A percentile compares a stretch with the other conserved stretches of the same genome.
These are phyloP conservation scores for Aegilops sharonensis DNA, from an alignment of 176 grass and related monocot species.

Conservation along the genomic window DNA sequence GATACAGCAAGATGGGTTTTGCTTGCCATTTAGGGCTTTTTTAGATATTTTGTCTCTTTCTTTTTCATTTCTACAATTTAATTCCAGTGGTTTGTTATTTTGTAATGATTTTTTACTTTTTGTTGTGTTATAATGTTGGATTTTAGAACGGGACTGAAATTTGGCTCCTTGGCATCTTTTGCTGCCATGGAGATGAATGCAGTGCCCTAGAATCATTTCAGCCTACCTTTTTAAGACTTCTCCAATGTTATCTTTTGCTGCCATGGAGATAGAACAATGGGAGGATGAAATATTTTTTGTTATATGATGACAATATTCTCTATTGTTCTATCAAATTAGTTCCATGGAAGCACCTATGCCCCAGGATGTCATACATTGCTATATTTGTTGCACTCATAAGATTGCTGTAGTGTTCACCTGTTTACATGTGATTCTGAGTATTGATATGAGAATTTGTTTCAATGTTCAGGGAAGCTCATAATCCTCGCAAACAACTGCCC, in stretches of 20 bases:
- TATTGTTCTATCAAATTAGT: neutral
- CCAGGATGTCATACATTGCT: no score
- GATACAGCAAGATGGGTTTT: neutral
- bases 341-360: neutral
- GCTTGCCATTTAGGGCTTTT: neutral
- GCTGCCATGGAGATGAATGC: slow-evolving; percentile 73
- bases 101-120: neutral
- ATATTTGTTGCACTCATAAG: neutral
- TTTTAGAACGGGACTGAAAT: slow-evolving; percentile 32
- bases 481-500: slow-evolving; percentile 95
- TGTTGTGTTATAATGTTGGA: neutral
- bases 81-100: neutral
- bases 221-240: slow-evolving; percentile 20
- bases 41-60: neutral
- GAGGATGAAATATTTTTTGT: slow-evolving; percentile 8
- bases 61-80: neutral
- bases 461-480: slow-evolving; percentile 72
- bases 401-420: neutral
- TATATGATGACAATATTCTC: neutral
- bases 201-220: slow-evolving; percentile 53
- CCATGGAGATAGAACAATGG: neutral
- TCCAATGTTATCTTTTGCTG: neutral
- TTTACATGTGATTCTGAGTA: neutral
- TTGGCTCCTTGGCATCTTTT: slow-evolving; percentile 45
- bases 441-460: neutral